Percentiles rank a stretch among this genome's conserved stretches.
These are phyloP conservation scores for Penicillium psychrofluorescens DNA, from an alignment of 495 filamentous ascomycete species.

Conservation along the genomic window DNA sequence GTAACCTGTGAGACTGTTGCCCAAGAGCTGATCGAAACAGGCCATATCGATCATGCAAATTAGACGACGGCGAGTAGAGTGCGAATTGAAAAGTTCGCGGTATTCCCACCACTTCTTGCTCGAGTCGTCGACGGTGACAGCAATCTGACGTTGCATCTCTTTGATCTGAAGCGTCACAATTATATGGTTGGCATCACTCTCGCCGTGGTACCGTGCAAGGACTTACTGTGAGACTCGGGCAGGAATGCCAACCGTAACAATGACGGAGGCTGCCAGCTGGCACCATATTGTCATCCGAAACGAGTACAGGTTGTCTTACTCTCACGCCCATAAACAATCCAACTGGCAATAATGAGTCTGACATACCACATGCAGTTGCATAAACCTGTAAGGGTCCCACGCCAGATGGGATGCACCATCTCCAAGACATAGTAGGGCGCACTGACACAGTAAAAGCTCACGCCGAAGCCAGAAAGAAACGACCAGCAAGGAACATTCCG, in stretches of 20 bases:
- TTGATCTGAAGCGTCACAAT: slow-evolving; percentile 50
- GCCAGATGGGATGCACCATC: slow-evolving; percentile 62
- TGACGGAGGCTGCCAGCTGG: slow-evolving; percentile 47
- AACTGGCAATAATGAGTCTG: slow-evolving; percentile 38
- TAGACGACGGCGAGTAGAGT: slow-evolving; percentile 49
- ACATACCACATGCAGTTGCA: slow-evolving; percentile 30
- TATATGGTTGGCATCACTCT: slow-evolving; percentile 35
- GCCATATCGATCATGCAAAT: slow-evolving; percentile 50
- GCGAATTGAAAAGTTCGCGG: slow-evolving; percentile 49
- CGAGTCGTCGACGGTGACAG: slow-evolving; percentile 28
- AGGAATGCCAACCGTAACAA: slow-evolving; percentile 25
- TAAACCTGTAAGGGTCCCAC: slow-evolving; percentile 55
- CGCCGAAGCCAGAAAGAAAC: slow-evolving; percentile 71
- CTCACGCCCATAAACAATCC: slow-evolving; percentile 23
- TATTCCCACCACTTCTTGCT: slow-evolving; percentile 61
- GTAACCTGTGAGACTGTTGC: slow-evolving; percentile 17
- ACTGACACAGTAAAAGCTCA: slow-evolving; percentile 56
- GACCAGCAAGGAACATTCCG: slow-evolving; percentile 58
- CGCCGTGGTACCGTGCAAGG: slow-evolving; percentile 49
- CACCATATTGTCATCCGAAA: slow-evolving; percentile 57
- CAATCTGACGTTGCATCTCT: slow-evolving; percentile 48
- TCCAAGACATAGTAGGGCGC: slow-evolving; percentile 67
- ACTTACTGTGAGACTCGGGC: slow-evolving; percentile 32
- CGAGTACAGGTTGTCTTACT: slow-evolving; percentile 16
- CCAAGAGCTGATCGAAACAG: slow-evolving; percentile 27